Base-by-base conservation (phyloP, 2,329 filamentous ascomycete genomes). In the Metarhizium brunneum region DNA sequence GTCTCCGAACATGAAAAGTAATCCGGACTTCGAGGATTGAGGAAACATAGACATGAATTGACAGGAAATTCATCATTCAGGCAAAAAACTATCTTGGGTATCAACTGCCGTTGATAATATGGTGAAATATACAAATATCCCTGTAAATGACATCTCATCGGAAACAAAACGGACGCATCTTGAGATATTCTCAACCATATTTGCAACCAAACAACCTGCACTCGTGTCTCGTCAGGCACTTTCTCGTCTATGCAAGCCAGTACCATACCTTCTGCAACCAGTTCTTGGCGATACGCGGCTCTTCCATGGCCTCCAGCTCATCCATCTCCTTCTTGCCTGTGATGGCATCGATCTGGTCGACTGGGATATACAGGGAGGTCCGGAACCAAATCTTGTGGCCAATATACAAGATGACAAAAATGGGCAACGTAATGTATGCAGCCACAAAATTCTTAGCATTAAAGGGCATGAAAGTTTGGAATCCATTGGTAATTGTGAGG, bases 401-500 rank as follows among this genome's bases (percentile, higher is more conserved):
- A 13, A 81, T 6, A 63, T 86, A 88, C 0, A 87, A 72, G 0
- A 73, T 68, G 2, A 83, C 60, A 67, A 88, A 87, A 61, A 78
- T 80, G 49, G 76, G 84, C 0, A 86, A 72, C 10, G 76, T 86
- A 63, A 88, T 75, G 63, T 85, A 90, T 63, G 71, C 77, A 0
- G 81, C 80, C n/a, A 86, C 57, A 63, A 94, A 94, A 62, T 76
- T 76, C 5, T 77, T 74, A 0, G 77, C 79, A 16, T 75, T 79
- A 80, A 84, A 92, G 32, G 83, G 81, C 66, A 86, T 86, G 66
- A 92, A 92, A 14, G 87, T 80, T 40, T 84, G 80, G 69, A 91
- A 92, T 1, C 87, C 88, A 63, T 90, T 90, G 61, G 88, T 85
- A 3, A 92, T 69, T 1, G 79, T 81, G n/a, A 92, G 74, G 30